These are phyloP conservation scores for Colletotrichum sidae DNA, from an alignment of 2,329 filamentous ascomycete genomes.

Conservation along the genomic window DNA sequence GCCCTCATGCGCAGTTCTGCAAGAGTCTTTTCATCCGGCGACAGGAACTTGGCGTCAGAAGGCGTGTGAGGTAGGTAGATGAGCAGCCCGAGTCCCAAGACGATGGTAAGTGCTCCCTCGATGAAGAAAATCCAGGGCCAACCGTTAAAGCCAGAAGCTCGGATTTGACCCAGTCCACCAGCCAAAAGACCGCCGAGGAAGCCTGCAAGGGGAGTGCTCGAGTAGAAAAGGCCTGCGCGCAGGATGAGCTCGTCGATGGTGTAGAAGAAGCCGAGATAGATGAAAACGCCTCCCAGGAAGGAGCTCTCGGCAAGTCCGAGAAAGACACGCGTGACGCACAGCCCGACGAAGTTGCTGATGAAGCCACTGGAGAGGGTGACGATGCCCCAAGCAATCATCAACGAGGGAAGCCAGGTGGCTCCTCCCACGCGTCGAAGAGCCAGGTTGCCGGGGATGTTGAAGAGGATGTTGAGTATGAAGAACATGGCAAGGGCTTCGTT, in stretches of 20 bases:
- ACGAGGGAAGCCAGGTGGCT: constrained; percentile 36
- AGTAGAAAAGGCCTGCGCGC: constrained; percentile 42
- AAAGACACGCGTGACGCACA: constrained; percentile 39
- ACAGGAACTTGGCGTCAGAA: constrained; percentile 29
- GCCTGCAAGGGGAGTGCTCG: constrained; percentile 34
- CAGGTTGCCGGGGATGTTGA: constrained; percentile 43
- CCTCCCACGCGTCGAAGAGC: constrained; percentile 40
- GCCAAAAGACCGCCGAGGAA: constrained; percentile 36
- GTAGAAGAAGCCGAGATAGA: constrained; percentile 44
- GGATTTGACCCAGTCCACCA: constrained; percentile 27
- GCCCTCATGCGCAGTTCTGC: constrained; percentile 19
- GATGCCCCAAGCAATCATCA: constrained; percentile 41
- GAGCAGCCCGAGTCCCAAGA: constrained; percentile 13
- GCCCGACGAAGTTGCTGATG: constrained; percentile 38
- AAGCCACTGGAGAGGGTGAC: constrained; percentile 40
- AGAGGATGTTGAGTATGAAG: constrained; percentile 40
- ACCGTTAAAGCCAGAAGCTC: constrained; percentile 18
- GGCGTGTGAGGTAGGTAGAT: constrained; percentile 33
- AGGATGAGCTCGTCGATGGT: constrained; percentile 40
- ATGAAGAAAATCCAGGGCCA: constrained; percentile 40
- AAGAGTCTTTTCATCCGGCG: background rate
- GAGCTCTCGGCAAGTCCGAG: constrained; percentile 41
- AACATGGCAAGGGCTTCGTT: constrained; percentile 41
- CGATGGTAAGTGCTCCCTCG: constrained; percentile 32
- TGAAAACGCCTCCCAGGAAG: constrained; percentile 41